These are phyloP conservation scores for Trichosporon ovoides DNA, from an alignment of 1,284 basidiomycete genomes.

Conservation along the genomic window DNA sequence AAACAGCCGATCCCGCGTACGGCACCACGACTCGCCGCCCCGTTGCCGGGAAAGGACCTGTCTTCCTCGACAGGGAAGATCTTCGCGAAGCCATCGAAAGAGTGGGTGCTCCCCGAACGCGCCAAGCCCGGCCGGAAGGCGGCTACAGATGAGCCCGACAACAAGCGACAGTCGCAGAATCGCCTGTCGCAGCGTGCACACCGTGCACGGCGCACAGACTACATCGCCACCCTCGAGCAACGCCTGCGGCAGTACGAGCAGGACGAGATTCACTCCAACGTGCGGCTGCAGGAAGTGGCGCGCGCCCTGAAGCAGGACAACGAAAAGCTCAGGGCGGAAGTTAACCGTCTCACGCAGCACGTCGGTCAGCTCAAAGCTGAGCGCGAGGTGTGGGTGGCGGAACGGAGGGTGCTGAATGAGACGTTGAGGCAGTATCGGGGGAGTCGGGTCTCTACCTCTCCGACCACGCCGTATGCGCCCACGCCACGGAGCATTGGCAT, in stretches of 20 bases:
- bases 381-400: conserved; percentile 24
- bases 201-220: conserved; percentile 81
- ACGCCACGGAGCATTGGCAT: conserved; percentile 10
- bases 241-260: conserved; percentile 80
- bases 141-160: conserved; percentile 60
- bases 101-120: conserved; percentile 84
- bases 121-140: conserved; percentile 86
- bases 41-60: conserved; percentile 37
- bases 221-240: conserved; percentile 82
- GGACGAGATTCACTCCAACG: conserved; percentile 81
- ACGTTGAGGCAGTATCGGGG: conserved; percentile 6
- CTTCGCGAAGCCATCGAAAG: conserved; percentile 62
- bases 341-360: conserved; percentile 60
- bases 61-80: conserved; percentile 46
- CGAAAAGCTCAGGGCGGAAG: conserved; percentile 42
- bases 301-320: conserved; percentile 86
- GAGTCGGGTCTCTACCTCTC: neutral
- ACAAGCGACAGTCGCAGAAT: conserved; percentile 50
- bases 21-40: conserved; percentile 2
- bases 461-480: conserved; percentile 6
- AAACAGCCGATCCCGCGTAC: neutral
- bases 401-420: conserved; percentile 12
- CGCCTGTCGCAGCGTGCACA: conserved; percentile 84
- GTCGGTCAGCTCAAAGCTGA: conserved; percentile 60
- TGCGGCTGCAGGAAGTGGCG: conserved; percentile 76